These are phyloP conservation scores for Trichoderma erinaceum DNA, from an alignment of 495 filamentous ascomycete species.

Conservation along the genomic window DNA sequence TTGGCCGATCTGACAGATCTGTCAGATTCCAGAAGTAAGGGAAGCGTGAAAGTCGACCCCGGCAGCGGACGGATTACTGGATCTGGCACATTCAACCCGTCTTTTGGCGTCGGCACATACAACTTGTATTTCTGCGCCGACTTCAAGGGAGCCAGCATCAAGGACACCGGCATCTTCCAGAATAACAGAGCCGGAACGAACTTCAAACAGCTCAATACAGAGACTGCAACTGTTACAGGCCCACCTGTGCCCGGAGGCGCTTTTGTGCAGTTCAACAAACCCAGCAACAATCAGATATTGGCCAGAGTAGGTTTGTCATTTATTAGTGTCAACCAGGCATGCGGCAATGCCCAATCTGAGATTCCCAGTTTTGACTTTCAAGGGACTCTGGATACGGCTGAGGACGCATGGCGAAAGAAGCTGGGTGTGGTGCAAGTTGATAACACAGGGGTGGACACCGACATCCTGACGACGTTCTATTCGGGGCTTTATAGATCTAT, in stretches of 20 bases:
- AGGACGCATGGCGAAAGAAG: conserved; percentile 54
- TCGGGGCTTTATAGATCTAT: conserved; percentile 59
- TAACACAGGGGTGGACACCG: conserved; percentile 43
- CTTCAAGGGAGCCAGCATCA: conserved; percentile 52
- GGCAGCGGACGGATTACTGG: conserved; percentile 52
- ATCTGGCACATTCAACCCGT: conserved; percentile 57
- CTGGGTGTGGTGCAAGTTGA: conserved; percentile 48
- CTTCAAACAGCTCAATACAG: conserved; percentile 42
- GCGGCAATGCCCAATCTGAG: conserved; percentile 53
- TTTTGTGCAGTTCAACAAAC: conserved; percentile 50
- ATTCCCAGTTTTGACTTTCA: conserved; percentile 55
- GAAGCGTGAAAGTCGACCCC: conserved; percentile 43
- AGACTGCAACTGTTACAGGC: conserved; percentile 51
- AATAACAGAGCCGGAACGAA: conserved; percentile 44
- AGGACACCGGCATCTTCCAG: conserved; percentile 55
- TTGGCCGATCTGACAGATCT: conserved; percentile 58
- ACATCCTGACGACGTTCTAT: conserved; percentile 53
- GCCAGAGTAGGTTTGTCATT: conserved; percentile 60
- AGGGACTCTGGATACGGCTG: conserved; percentile 39
- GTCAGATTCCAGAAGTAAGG: conserved; percentile 53
- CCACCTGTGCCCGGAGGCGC: conserved; percentile 57
- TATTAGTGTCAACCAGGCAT: conserved; percentile 55
- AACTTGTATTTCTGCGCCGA: conserved; percentile 57
- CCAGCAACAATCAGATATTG: conserved; percentile 42
- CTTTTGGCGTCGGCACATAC: conserved; percentile 59